Conservation (phyloP, 768 basidiomycete genomes). For the Tricholoma terreum region DNA sequence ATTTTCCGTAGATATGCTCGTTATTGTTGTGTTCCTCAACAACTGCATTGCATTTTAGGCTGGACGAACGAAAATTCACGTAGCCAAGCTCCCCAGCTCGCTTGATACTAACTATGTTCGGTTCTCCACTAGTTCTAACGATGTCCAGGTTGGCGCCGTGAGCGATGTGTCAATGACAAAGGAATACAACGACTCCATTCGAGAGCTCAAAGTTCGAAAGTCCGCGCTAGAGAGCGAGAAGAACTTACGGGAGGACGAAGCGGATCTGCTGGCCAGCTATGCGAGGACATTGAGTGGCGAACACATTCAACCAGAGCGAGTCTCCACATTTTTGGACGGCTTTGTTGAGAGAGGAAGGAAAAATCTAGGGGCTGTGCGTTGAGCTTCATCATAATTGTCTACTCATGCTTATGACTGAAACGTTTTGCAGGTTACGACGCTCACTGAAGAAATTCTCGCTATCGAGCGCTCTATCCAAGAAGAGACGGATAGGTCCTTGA, state of each 20-base stretch:
- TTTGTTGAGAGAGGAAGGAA: slow-evolving; percentile 38
- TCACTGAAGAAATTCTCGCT: slow-evolving; percentile 40
- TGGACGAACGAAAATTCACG: slow-evolving; percentile 51
- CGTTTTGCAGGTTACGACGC: slow-evolving; percentile 25
- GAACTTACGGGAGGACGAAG: slow-evolving; percentile 38
- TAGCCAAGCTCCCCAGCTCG: slow-evolving; percentile 44
- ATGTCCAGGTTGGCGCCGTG: slow-evolving; percentile 53
- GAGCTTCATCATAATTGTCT: neutral
- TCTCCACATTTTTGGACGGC: slow-evolving; percentile 39
- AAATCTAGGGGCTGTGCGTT: slow-evolving; percentile 30
- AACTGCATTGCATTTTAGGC: slow-evolving; percentile 30
- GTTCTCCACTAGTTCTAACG: slow-evolving; percentile 46
- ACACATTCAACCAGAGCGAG: slow-evolving; percentile 34
- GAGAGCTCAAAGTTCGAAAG: slow-evolving; percentile 35
- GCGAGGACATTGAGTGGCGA: slow-evolving; percentile 42
- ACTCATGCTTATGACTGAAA: neutral
- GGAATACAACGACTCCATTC: slow-evolving; percentile 15
- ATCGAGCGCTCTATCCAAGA: slow-evolving; percentile 38
- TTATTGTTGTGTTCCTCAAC: neutral
- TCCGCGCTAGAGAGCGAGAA: slow-evolving; percentile 35
- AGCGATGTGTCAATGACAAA: neutral
- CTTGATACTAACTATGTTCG: slow-evolving; percentile 53
- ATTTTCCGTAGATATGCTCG: slow-evolving; percentile 9
- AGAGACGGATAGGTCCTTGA: slow-evolving; percentile 27
- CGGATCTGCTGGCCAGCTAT: slow-evolving; percentile 41